phyloP scores from a whole-genome alignment of 1,284 basidiomycete species.

The Fomitopsis palustris region DNA sequence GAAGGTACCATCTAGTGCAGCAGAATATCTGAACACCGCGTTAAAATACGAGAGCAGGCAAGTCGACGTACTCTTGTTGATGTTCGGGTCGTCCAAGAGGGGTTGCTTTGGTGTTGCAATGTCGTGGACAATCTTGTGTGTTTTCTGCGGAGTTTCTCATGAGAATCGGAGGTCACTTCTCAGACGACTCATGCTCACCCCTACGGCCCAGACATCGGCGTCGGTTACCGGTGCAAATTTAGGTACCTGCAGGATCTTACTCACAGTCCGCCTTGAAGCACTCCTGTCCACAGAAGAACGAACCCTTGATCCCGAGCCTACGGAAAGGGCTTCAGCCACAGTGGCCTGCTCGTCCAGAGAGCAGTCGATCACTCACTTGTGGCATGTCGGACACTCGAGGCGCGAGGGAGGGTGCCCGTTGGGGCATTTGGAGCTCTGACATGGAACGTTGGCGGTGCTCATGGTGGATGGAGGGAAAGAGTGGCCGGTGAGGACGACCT shows the following conservation, averaged over 20 bases:
- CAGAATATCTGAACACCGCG: background rate
- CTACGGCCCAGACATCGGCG: slow-evolving; percentile 25
- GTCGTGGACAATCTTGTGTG: slow-evolving; percentile 72
- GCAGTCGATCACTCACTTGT: slow-evolving; percentile 52
- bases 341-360: background rate
- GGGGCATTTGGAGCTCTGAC: slow-evolving; percentile 67
- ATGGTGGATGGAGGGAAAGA: slow-evolving; percentile 11
- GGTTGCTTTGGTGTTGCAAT: slow-evolving; percentile 46
- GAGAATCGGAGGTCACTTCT: slow-evolving; percentile 4
- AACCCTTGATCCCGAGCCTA: slow-evolving; percentile 77
- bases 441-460: slow-evolving; percentile 37
- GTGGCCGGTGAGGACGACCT: background rate
- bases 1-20: slow-evolving; percentile 57
- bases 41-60: background rate
- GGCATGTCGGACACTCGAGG: slow-evolving; percentile 80
- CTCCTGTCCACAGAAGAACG: slow-evolving; percentile 81
- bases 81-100: slow-evolving; percentile 27
- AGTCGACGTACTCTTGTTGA: slow-evolving; percentile 25
- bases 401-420: slow-evolving; percentile 75
- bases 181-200: slow-evolving; percentile 34
- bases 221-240: background rate
- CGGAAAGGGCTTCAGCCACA: slow-evolving; percentile 10
- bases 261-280: slow-evolving; percentile 84
- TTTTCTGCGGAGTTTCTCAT: slow-evolving; percentile 54
- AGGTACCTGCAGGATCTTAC: slow-evolving; percentile 25